These are phyloP conservation scores for Cordyceps tenuipes DNA, from an alignment of 2,329 filamentous ascomycete species.

Conservation along the genomic window DNA sequence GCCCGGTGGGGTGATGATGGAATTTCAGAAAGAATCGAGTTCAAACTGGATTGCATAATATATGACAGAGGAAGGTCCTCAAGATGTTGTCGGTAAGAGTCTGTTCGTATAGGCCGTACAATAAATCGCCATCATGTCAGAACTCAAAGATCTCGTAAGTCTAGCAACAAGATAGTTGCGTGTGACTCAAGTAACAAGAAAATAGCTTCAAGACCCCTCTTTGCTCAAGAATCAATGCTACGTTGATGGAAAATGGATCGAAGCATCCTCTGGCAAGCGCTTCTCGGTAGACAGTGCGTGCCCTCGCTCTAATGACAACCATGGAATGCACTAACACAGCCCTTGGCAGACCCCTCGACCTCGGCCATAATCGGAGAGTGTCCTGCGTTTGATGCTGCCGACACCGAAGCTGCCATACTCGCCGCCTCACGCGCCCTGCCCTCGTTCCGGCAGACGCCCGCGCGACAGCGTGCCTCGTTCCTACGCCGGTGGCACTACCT, in stretches of 20 bases:
- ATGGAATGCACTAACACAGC: not conserved
- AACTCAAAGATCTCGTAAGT: not conserved
- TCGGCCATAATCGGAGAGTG: slow-evolving; percentile 57
- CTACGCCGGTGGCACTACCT: slow-evolving; percentile 76
- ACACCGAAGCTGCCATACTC: slow-evolving; percentile 72
- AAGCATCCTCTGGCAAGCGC: slow-evolving; percentile 61
- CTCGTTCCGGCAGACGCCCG: slow-evolving; percentile 59
- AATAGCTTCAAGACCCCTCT: slow-evolving; percentile 51
- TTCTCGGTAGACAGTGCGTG: slow-evolving; percentile 58
- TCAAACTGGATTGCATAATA: not conserved
- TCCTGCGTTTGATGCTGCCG: slow-evolving; percentile 73
- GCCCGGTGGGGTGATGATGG: not conserved
- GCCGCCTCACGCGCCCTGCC: slow-evolving; percentile 70
- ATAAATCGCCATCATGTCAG: not conserved
- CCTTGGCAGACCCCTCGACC: slow-evolving; percentile 56
- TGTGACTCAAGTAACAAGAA: not conserved
- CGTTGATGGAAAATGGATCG: slow-evolving; percentile 71
- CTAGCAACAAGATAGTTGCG: not conserved
- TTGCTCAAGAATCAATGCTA: slow-evolving; percentile 64
- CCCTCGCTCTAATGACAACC: not conserved
- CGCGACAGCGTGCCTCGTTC: slow-evolving; percentile 56
- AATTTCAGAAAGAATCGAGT: not conserved
- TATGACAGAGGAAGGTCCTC: not conserved
- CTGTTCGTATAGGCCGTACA: no score
- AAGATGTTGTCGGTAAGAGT: no score